These are phyloP conservation scores for Phytophthora colocasiae DNA, from an alignment of 352 stramenopile species.

Conservation along the genomic window DNA sequence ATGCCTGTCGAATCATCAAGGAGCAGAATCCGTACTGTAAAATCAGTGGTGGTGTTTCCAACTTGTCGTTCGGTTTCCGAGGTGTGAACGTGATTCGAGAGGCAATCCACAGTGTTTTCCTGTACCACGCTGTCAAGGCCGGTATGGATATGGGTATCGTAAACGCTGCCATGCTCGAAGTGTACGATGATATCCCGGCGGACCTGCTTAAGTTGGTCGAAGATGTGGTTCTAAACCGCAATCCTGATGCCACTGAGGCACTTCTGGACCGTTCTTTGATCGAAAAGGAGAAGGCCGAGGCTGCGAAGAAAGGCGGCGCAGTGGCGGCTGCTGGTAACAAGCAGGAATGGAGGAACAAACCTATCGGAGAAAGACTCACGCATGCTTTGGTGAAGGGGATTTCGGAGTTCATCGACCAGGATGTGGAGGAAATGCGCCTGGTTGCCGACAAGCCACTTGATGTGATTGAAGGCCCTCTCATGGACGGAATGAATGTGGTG, in stretches of 20 bases:
- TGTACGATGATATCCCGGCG: constrained; percentile 87
- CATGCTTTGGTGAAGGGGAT: constrained; percentile 98
- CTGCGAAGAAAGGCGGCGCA: constrained; percentile 84
- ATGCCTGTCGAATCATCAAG: constrained; percentile 95
- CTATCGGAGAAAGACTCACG: constrained; percentile 93
- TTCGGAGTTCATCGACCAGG: constrained; percentile 94
- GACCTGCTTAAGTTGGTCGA: constrained; percentile 93
- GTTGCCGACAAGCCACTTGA: constrained; percentile 85
- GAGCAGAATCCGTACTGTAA: constrained; percentile 96
- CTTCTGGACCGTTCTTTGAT: constrained; percentile 92
- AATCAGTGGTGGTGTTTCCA: constrained; percentile 96
- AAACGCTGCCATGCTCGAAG: constrained; percentile 91
- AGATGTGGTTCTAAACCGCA: constrained; percentile 95
- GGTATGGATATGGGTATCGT: constrained; percentile 99
- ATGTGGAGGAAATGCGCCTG: constrained; percentile 95
- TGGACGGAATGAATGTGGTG: constrained; percentile 99
- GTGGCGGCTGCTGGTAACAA: constrained; percentile 58
- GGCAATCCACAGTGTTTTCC: constrained; percentile 96
- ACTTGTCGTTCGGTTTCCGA: constrained; percentile 97
- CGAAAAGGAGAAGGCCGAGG: constrained; percentile 85
- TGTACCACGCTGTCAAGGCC: constrained; percentile 95
- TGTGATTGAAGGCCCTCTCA: constrained; percentile 98
- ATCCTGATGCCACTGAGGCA: constrained; percentile 89
- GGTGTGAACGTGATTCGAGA: constrained; percentile 98
- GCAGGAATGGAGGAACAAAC: constrained; percentile 91